Percentiles rank a stretch among this genome's conserved stretches.
phyloP scores from a whole-genome alignment of 1,139 yeast genomes.

The Nakaseomyces sp. region DNA sequence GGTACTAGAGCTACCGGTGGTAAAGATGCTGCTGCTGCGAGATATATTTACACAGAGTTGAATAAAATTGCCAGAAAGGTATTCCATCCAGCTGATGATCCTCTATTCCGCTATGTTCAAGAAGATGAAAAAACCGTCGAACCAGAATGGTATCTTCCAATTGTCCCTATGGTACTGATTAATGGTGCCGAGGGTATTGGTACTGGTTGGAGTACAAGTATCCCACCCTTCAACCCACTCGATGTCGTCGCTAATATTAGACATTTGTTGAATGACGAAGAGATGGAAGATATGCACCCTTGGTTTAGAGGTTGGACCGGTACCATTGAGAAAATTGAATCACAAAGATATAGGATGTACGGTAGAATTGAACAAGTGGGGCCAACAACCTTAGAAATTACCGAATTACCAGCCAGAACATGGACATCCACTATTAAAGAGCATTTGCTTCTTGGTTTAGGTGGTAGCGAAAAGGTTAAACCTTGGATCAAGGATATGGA shows the following conservation, averaged over 20 bases:
- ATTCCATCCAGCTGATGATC: constrained; percentile 74
- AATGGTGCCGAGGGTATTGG: constrained; percentile 99
- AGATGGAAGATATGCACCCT: constrained; percentile 67
- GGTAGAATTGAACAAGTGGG: constrained; percentile 81
- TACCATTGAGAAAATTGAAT: constrained; percentile 50
- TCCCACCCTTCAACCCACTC: constrained; percentile 82
- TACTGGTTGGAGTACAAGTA: constrained; percentile 95
- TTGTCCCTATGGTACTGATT: constrained; percentile 83
- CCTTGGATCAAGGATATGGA: constrained; percentile 94
- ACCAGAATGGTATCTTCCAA: constrained; percentile 93
- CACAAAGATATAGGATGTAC: constrained; percentile 61
- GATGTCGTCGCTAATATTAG: constrained; percentile 73
- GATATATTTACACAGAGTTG: constrained; percentile 89
- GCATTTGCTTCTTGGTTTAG: constrained; percentile 61
- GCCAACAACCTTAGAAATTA: constrained; percentile 72
- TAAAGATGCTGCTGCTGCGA: constrained; percentile 96
- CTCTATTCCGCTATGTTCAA: constrained; percentile 68
- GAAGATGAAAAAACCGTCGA: constrained; percentile 94
- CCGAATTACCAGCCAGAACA: constrained; percentile 85
- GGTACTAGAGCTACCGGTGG: constrained; percentile 98
- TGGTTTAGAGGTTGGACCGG: constrained; percentile 99
- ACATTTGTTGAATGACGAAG: constrained; percentile 65
- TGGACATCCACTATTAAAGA: constrained; percentile 93
- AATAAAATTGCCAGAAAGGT: constrained; percentile 65
- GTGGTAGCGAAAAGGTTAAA: constrained; percentile 59